Evolutionary conservation across 768 basidiomycete genomes (phyloP).

Genomic region (Psilocybe azurescens): DNA sequence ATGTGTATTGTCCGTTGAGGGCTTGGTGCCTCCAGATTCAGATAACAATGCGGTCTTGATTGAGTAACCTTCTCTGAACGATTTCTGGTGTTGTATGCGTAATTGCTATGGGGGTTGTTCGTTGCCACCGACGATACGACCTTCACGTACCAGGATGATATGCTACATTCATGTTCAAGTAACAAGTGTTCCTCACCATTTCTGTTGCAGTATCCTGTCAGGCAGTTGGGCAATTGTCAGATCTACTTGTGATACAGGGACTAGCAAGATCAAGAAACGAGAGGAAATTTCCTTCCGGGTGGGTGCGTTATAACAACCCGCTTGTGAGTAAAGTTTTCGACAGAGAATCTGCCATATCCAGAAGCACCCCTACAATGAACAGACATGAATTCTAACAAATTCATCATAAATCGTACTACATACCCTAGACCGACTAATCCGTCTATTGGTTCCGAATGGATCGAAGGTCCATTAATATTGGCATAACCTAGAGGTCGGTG

Average conservation of each 20-base stretch:
- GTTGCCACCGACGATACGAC: too few relatives aligned
- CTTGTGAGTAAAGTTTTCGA: conserved; percentile 55
- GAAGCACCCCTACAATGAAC: conserved; percentile 42
- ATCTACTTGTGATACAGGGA: not conserved
- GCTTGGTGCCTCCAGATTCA: too few relatives aligned
- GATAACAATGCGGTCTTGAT: too few relatives aligned
- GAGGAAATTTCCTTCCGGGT: conserved; percentile 28
- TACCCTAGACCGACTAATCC: conserved; percentile 53
- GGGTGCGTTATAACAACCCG: conserved; percentile 50
- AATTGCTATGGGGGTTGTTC: too few relatives aligned
- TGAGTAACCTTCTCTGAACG: too few relatives aligned
- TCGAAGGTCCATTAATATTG: conserved; percentile 60
- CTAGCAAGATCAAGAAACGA: conserved; percentile 8
- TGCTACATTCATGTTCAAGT: too few relatives aligned
- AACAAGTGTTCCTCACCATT: too few relatives aligned
- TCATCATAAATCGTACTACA: conserved; percentile 16
- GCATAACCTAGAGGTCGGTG: conserved; percentile 42
- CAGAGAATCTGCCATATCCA: conserved; percentile 58
- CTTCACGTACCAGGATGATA: too few relatives aligned
- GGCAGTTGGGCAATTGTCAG: too few relatives aligned
- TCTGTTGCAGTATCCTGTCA: too few relatives aligned
- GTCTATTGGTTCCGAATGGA: conserved; percentile 47
- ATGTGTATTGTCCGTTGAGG: too few relatives aligned
- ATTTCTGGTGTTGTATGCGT: too few relatives aligned
- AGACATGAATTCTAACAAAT: not conserved